Evolutionary conservation across 2,329 filamentous ascomycete species (phyloP).

Genomic region (Aquanectria penicillioides): DNA sequence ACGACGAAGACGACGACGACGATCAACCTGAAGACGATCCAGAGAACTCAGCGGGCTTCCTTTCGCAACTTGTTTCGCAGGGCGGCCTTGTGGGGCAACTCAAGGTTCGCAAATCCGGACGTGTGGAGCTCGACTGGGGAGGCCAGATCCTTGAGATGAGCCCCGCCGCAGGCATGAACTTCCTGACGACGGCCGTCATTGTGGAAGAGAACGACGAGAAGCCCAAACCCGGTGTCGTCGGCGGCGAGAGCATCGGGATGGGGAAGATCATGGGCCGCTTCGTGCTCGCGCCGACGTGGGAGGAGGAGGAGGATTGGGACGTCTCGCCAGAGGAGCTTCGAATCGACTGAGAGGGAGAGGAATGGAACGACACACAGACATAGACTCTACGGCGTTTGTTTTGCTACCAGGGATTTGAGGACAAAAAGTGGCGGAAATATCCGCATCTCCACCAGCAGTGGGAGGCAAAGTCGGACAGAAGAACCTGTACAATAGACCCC

Average conservation of each 20-base stretch:
- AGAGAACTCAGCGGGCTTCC: slow-evolving; percentile 46
- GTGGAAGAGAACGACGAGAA: slow-evolving; percentile 68
- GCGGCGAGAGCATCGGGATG: slow-evolving; percentile 68
- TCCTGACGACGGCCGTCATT: slow-evolving; percentile 68
- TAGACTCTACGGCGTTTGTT: background rate
- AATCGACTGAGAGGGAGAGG: slow-evolving; percentile 18
- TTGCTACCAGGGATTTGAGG: background rate
- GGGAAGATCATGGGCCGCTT: slow-evolving; percentile 72
- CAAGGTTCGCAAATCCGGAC: slow-evolving; percentile 69
- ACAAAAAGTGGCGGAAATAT: background rate
- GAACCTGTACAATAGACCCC: slow-evolving; percentile 13
- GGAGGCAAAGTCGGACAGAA: background rate
- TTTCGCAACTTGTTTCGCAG: slow-evolving; percentile 54
- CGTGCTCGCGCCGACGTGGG: slow-evolving; percentile 67
- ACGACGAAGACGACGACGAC: background rate
- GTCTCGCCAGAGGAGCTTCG: slow-evolving; percentile 50
- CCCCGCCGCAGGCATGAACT: slow-evolving; percentile 63
- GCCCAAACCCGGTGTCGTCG: slow-evolving; percentile 50
- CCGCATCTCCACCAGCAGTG: background rate
- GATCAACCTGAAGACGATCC: slow-evolving; percentile 48
- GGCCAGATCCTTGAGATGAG: slow-evolving; percentile 64
- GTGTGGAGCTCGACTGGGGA: slow-evolving; percentile 71
- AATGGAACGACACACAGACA: slow-evolving; percentile 1
- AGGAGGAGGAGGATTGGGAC: slow-evolving; percentile 67
- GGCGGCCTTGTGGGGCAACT: slow-evolving; percentile 70